phyloP scores from a whole-genome alignment of 352 stramenopile genomes.

The Globisporangium orthogonon region DNA sequence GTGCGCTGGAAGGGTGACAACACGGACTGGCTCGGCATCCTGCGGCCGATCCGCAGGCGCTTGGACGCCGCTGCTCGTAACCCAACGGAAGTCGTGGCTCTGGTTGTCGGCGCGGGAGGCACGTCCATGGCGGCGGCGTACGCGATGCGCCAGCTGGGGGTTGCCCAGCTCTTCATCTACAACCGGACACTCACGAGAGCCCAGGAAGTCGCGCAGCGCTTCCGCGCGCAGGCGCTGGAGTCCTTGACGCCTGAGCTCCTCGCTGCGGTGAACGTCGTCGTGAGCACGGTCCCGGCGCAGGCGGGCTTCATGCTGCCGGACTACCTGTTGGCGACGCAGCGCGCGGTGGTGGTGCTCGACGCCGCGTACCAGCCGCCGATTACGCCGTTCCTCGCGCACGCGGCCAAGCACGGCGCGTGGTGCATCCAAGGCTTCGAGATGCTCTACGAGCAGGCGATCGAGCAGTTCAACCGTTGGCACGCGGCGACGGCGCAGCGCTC shows the following conservation, averaged over 20 bases:
- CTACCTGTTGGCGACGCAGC: conserved; percentile 30
- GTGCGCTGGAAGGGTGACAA: conserved; percentile 90
- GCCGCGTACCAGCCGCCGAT: conserved; percentile 97
- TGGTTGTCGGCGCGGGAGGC: conserved; percentile 89
- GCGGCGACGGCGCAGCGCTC: conserved; percentile 37
- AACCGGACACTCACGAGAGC: conserved; percentile 95
- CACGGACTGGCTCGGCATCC: conserved; percentile 98
- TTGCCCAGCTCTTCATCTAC: conserved; percentile 88
- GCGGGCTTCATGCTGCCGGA: conserved; percentile 78
- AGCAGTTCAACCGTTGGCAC: conserved; percentile 95
- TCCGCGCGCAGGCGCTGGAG: conserved; percentile 73
- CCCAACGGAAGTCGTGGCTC: conserved; percentile 34
- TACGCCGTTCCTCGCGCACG: conserved; percentile 91
- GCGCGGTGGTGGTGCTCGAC: conserved; percentile 89
- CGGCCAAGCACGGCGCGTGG: conserved; percentile 66
- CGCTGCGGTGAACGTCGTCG: conserved; percentile 82
- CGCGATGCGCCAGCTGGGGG: conserved; percentile 83
- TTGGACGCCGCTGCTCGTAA: conserved; percentile 11
- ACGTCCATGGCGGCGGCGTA: conserved; percentile 95
- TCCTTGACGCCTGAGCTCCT: conserved; percentile 44
- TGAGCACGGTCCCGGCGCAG: conserved; percentile 93
- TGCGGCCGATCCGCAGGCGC: conserved; percentile 84
- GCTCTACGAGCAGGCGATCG: conserved; percentile 96
- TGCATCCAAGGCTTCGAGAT: conserved; percentile 97
- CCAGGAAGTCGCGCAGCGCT: conserved; percentile 78